phyloP scores from a whole-genome alignment of 352 stramenopile genomes.

The Thalassiosira hispida region DNA sequence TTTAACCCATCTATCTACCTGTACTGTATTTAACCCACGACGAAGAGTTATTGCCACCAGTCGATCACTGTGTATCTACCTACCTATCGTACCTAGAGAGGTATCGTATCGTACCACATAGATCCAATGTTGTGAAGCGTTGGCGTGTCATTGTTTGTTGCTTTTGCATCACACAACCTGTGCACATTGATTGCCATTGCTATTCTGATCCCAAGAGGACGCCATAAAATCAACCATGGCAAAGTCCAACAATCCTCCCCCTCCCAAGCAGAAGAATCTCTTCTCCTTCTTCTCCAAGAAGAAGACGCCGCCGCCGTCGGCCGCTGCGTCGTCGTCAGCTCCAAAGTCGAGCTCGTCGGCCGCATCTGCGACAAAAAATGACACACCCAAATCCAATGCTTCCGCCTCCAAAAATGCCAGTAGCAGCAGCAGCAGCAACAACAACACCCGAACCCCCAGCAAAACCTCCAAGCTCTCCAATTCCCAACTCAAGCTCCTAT shows the following conservation, averaged over 20 bases:
- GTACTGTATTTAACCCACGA: too few relatives aligned
- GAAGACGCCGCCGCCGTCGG: neutral
- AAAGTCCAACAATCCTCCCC: constrained; percentile 16
- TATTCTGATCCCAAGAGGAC: neutral
- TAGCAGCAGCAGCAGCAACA: neutral
- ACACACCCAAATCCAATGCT: too few relatives aligned
- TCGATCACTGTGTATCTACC: too few relatives aligned
- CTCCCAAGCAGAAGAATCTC: constrained; percentile 47
- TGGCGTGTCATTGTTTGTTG: too few relatives aligned
- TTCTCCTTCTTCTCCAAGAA: constrained; percentile 67
- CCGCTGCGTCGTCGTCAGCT: neutral
- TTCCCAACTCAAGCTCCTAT: neutral
- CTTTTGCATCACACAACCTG: neutral
- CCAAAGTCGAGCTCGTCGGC: neutral
- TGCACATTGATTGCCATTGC: neutral
- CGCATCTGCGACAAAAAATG: neutral
- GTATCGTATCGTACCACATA: too few relatives aligned
- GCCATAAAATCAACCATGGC: constrained; percentile 12
- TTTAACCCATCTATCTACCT: too few relatives aligned
- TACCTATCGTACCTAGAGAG: too few relatives aligned
- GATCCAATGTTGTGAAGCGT: too few relatives aligned
- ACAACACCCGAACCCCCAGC: too few relatives aligned
- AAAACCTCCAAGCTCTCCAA: too few relatives aligned
- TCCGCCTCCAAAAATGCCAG: neutral
- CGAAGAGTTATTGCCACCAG: too few relatives aligned